Evolutionary conservation across 148 eudicot species (phyloP), one percentile per base, ranked within the genome.

Genomic region (Rhododendron ovatum): DNA sequence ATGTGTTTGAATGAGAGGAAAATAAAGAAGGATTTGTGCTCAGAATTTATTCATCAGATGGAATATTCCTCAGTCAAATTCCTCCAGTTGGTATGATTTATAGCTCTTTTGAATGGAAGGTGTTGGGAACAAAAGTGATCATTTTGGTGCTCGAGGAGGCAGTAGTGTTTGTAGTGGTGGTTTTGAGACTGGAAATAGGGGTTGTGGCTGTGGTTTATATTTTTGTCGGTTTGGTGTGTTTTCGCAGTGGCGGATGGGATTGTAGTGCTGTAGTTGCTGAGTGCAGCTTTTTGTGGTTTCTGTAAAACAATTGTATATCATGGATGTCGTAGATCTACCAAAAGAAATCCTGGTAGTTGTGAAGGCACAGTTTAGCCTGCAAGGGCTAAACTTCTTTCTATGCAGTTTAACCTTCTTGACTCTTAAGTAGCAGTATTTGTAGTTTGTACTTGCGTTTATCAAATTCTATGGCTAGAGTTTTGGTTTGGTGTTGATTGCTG

Each of bases 181-280:
- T 79, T 8, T 47, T 48, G 37, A 28, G 59, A 79, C 82, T 79
- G 59, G 82, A 48, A 79, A 22, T 50, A 33, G 35, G 45, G 7
- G 61, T 79, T n/a, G 35, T 48, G 82, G 82, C 26, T 11, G 81
- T 39, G 59, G 59, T 39, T 39, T 3, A 22, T 20, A 22, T 39
- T 20, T 41, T 39, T 41, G 13, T 8, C n/a, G 3, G 53, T 77
- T 39, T 22, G 80, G 8, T 50, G 26, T 13, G 30, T 43, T 26
- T 53, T 78, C 5, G 6, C 35, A 13, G 35, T 81, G 67, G 83
- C 13, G 2, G 26, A 26, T 50, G 83, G 83, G 39, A n/a, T 81
- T 81, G 37, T 81, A 53, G 65, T 81, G 83, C 82, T 50, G 61
- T 14, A 33, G 55, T 15, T 81, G 43, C 43, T 81, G 83, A 15